Evolutionary conservation across 1,284 basidiomycete species (phyloP), one percentile per base, ranked within the genome.

Genomic region (Leucoagaricus sp.): DNA sequence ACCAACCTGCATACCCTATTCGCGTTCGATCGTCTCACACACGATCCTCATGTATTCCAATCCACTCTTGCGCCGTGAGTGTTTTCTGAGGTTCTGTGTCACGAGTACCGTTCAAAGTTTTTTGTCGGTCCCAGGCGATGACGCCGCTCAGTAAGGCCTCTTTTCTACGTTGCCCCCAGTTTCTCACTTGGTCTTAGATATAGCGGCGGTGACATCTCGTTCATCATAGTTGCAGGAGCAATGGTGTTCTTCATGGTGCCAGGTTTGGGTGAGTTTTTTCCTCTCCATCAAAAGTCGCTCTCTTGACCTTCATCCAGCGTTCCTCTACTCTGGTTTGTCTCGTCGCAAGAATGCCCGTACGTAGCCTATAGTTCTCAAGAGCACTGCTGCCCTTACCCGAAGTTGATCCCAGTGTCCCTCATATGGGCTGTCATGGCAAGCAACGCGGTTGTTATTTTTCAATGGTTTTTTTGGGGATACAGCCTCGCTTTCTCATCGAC

Each of bases 401-500:
- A 29, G 46, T 44, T 45, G 33, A 34, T 46, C 41, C 45, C 55
- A 79, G 78, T 90, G 10, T 82, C 85, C 19, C 70, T 89, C 29
- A 85, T 89, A 42, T 90, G 85, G 85, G 85, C 80, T 9, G 84
- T 87, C 56, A 77, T 82, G 46, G 86, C 87, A 5, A 81, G 83
- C 64, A 89, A 91, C 61, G 88, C 90, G 2, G 78, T 94, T 62
- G 86, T 87, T 59, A 89, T 95, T 62, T 91, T 97, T 75, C 93
- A 96, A 68, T 95, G 92, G 92, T 93, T 80, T 69, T 84, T 91
- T 73, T 91, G 88, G 87, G 91, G 91, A 15, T 94, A 94, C 72
- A 89, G 87, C 1, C 76, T 94, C 33, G 89, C 90, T 2, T 94
- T 94, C 69, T 91, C 89, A 3, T 76, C 84, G 10, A 83, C 86